A percentile compares a stretch with the other conserved stretches of the same genome.
Conservation (phyloP, 768 basidiomycete genomes). For the Naganishia antarctica region DNA sequence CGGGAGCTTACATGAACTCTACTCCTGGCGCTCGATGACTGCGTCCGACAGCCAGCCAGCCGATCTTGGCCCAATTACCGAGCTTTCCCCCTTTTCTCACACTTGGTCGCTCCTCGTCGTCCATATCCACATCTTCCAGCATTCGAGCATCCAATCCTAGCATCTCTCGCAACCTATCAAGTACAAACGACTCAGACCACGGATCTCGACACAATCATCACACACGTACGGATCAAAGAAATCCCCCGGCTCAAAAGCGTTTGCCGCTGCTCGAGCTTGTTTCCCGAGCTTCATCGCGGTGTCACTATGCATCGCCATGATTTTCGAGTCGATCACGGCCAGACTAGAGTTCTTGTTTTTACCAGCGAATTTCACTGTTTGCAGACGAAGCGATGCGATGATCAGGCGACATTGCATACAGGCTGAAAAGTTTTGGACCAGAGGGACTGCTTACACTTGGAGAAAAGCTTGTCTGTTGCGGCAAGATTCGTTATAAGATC, state of each 20-base stretch:
- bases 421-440: too few relatives aligned
- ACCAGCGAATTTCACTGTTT: background rate
- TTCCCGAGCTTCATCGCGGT: slow-evolving; percentile 64
- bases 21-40: slow-evolving; percentile 72
- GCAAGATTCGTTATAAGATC: background rate
- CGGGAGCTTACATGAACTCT: slow-evolving; percentile 73
- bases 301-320: slow-evolving; percentile 19
- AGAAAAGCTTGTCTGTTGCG: background rate
- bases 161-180: slow-evolving; percentile 32
- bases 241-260: slow-evolving; percentile 87
- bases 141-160: slow-evolving; percentile 35
- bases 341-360: slow-evolving; percentile 13
- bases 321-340: slow-evolving; percentile 17
- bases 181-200: too few relatives aligned
- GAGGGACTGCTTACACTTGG: background rate
- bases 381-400: background rate
- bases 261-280: slow-evolving; percentile 78
- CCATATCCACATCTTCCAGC: slow-evolving; percentile 46
- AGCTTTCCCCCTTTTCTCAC: slow-evolving; percentile 37
- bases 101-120: slow-evolving; percentile 47
- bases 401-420: too few relatives aligned
- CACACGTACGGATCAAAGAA: slow-evolving; percentile 57
- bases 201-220: too few relatives aligned
- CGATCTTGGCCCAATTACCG: slow-evolving; percentile 76
- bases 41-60: slow-evolving; percentile 73